Evolutionary conservation across 306 rosid species (phyloP).

Genomic region (Pyrus bretschneideri): DNA sequence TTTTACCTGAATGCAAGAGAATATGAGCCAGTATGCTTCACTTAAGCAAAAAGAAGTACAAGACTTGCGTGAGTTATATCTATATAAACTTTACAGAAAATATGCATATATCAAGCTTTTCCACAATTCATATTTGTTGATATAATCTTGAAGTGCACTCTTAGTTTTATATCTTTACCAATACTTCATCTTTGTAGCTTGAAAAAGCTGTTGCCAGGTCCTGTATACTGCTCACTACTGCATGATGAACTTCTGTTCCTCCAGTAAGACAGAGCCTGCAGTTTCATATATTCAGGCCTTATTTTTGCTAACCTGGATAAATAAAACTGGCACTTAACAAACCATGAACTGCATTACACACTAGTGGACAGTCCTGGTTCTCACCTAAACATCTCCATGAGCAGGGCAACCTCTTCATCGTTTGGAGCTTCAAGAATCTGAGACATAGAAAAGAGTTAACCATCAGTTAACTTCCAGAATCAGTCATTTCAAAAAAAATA

Average conservation of each 20-base stretch:
- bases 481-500: slow-evolving; percentile 34
- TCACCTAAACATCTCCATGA: slow-evolving; percentile 92
- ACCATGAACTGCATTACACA: slow-evolving; percentile 3
- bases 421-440: slow-evolving; percentile 91
- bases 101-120: not conserved
- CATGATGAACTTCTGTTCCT: slow-evolving; percentile 90
- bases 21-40: not conserved
- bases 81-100: not conserved
- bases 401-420: slow-evolving; percentile 93
- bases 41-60: not conserved
- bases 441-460: slow-evolving; percentile 61
- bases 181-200: slow-evolving; percentile 83
- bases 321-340: slow-evolving; percentile 1
- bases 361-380: slow-evolving; percentile 24
- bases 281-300: not conserved
- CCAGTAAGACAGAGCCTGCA: slow-evolving; percentile 85
- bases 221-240: slow-evolving; percentile 89
- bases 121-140: not conserved
- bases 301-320: not conserved
- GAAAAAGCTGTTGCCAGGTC: slow-evolving; percentile 83
- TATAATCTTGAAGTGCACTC: not conserved
- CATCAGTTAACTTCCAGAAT: slow-evolving; percentile 51
- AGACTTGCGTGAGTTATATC: not conserved
- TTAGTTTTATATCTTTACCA: slow-evolving; percentile 42
- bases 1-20: slow-evolving; percentile 57